phyloP scores from a whole-genome alignment of 164 flowering plant genomes.

The Vitis rotundifolia region DNA sequence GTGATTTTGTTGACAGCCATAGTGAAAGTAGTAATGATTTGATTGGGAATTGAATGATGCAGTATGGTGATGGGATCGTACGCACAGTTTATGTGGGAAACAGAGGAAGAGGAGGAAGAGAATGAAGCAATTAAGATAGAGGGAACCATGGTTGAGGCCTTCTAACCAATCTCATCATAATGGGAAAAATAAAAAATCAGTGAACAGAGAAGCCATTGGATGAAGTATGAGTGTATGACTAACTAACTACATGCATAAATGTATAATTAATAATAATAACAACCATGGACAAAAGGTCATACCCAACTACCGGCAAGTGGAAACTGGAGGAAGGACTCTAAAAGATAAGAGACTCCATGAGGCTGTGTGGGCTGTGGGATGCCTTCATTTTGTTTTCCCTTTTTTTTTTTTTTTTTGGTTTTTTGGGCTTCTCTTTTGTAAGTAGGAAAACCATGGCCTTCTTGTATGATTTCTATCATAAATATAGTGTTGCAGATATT shows the following conservation, averaged over 20 bases:
- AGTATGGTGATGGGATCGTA: constrained; percentile 60
- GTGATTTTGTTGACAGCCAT: too few relatives aligned
- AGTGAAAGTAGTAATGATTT: too few relatives aligned
- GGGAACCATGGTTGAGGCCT: constrained; percentile 11
- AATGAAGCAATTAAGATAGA: constrained; percentile 8
- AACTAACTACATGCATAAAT: background rate
- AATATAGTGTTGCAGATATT: too few relatives aligned
- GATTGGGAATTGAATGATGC: constrained; percentile 1
- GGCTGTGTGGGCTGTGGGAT: too few relatives aligned
- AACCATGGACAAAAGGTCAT: background rate
- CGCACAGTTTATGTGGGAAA: constrained; percentile 63
- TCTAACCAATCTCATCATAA: background rate
- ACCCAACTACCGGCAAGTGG: background rate
- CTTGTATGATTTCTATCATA: too few relatives aligned
- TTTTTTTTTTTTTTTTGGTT: too few relatives aligned
- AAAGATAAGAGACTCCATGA: too few relatives aligned
- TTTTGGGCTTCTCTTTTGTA: too few relatives aligned
- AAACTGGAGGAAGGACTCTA: too few relatives aligned
- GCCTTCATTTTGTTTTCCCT: too few relatives aligned
- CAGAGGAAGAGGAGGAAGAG: constrained; percentile 47
- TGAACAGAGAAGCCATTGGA: background rate
- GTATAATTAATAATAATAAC: background rate
- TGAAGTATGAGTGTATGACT: background rate
- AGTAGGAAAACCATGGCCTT: too few relatives aligned
- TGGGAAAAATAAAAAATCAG: too few relatives aligned